Base-by-base conservation (phyloP, 352 stramenopile genomes). In the Globisporangium orthogonon region DNA sequence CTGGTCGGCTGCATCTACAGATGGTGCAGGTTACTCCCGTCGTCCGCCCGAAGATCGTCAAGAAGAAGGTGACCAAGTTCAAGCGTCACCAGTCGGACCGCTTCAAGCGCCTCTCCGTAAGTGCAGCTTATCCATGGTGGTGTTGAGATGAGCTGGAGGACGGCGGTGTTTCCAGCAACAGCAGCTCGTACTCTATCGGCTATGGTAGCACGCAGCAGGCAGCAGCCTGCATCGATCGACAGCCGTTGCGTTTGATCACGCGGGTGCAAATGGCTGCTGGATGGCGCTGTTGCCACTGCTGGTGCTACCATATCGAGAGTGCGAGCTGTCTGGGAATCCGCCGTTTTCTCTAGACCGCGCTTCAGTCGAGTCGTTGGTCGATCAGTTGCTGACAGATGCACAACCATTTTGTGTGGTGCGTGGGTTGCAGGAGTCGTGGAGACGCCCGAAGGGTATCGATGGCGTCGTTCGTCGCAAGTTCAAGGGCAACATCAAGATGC, bases 1-100 rank as follows among this genome's bases (percentile, higher is more conserved):
- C 41, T n/a, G 41, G 35, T 30, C 51, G 70, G 3, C 14, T 7
- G 23, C 23, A 23, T 23, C 13, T 65, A 52, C 78, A 92, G 82
- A 94, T 94, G 84, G 82, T 91, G 76, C 84, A 94, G 86, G 84
- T 94, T 80, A 94, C 84, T 83, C 84, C 84, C 66, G 84, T 94
- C 69, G 70, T 90, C 64, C 80, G 80, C 65, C 78, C 77, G n/a
- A 91, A 90, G 74, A 98, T 99, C 76, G 92, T 99, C 63, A 99
- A 99, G 94, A 99, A 99, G 97, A 95, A 97, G 77, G 98, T 97
- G 66, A 99, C 98, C 74, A 99, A 99, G 85, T 99, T 99, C 85
- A 97, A 98, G 79, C 95, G 97, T 83, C 97, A 98, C 85, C 97
- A 99, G 74, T 96, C 89, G 51, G 94, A 99, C 82, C 92, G 93